Evolutionary conservation across 441 rosid genomes (phyloP), one percentile per base, ranked within the genome.

Genomic region (Hura crepitans): DNA sequence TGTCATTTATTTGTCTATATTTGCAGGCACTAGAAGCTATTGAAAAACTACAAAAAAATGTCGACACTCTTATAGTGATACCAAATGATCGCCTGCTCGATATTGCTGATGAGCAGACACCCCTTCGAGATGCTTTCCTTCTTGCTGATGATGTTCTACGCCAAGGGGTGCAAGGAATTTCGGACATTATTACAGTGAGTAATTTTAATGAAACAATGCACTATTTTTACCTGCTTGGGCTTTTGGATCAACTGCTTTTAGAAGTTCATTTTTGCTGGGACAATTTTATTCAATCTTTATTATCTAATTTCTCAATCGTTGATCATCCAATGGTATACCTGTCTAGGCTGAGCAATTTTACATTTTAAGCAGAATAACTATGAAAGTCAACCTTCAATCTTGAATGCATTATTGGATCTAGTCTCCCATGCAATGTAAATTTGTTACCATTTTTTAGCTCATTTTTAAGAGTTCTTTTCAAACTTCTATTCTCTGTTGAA

Each of bases 161-260:
- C 67, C 99, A 94, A 81, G 99, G 99, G 28, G 99, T 94, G 62
- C 99, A 94, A 79, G 99, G 99, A 77, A 94, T 94, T 72, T 91
- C 99, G 4, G 99, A 94, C 80, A 94, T 94, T 69, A 94, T 94
- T 71, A 94, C 96, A 57, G 99, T 94, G 70, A 78, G 94, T 85
- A 64, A 62, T 62, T 77, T 75, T 12, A 35, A 15, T 22, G 17
- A 31, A 60, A 55, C 39, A 27, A 23, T 68, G 20, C 42, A 15
- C 20, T 58, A 25, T 28, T 17, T 46, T 70, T 50, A 17, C 62
- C n/a, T 58, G 62, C 33, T 69, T 20, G 51, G n/a, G 1, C n/a
- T 12, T 46, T 51, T 62, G 6, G 60, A 49, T 33, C 20, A 6
- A 23, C 31, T 69, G 27, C 14, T 50, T 13, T 59, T 8, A 15